Percentiles rank a stretch among this genome's conserved stretches.
These are phyloP conservation scores for Aureobasidium sp. DNA, from an alignment of 2,329 filamentous ascomycete genomes.

Conservation along the genomic window DNA sequence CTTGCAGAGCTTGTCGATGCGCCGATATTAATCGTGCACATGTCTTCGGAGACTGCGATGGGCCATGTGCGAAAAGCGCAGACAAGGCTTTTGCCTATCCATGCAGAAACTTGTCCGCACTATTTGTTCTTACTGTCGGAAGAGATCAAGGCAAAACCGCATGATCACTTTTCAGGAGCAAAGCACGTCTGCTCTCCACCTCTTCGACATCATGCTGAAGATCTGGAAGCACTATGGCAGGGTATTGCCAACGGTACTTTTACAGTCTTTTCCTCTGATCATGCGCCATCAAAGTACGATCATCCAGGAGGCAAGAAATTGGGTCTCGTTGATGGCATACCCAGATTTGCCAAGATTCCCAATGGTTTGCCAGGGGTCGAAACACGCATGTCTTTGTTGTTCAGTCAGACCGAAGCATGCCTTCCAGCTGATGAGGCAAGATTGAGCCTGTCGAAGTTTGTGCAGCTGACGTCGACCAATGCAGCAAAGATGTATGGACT, in stretches of 20 bases:
- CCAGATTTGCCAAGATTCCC: slow-evolving; percentile 36
- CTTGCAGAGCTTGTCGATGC: slow-evolving; percentile 45
- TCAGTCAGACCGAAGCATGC: slow-evolving; percentile 29
- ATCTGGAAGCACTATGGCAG: slow-evolving; percentile 31
- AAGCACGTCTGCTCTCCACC: slow-evolving; percentile 33
- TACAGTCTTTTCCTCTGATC: slow-evolving; percentile 30
- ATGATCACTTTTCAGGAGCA: slow-evolving; percentile 31
- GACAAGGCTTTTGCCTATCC: slow-evolving; percentile 29
- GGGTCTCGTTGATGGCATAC: slow-evolving; percentile 30
- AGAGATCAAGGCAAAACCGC: slow-evolving; percentile 26
- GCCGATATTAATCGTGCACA: slow-evolving; percentile 49
- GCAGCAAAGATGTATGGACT: slow-evolving; percentile 41
- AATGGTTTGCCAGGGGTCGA: slow-evolving; percentile 40
- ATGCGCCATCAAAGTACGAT: slow-evolving; percentile 35
- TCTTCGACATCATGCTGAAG: slow-evolving; percentile 26
- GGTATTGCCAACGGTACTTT: slow-evolving; percentile 32
- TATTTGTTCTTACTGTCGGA: slow-evolving; percentile 31
- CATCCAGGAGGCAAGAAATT: slow-evolving; percentile 34
- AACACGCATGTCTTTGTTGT: slow-evolving; percentile 36
- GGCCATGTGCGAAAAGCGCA: slow-evolving; percentile 31
- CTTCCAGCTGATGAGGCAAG: slow-evolving; percentile 22
- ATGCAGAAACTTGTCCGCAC: slow-evolving; percentile 34
- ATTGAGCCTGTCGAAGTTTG: slow-evolving; percentile 35
- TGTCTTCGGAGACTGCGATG: slow-evolving; percentile 37
- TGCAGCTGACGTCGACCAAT: slow-evolving; percentile 39